Evolutionary conservation across 371 early-diverging fungal genomes (phyloP).

Genomic region (Conidiobolus incongruus): DNA sequence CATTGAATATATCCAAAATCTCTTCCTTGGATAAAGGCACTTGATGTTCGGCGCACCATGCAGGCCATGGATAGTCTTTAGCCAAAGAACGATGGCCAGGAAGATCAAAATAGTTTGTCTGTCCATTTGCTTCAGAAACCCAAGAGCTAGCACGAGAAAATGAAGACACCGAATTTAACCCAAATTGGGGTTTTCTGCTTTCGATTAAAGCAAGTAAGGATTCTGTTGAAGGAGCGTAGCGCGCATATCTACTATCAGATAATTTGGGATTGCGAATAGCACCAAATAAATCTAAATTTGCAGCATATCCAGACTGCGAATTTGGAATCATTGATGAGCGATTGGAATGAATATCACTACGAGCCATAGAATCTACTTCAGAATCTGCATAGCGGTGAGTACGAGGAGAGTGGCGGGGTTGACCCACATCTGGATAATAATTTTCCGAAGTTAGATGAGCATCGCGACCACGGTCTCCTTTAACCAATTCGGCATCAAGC

Average conservation of each 20-base stretch:
- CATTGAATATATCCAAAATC: conserved; percentile 35
- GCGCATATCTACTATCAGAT: conserved; percentile 37
- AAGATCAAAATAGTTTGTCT: conserved; percentile 2
- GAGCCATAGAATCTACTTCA: no score
- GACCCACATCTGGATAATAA: no score
- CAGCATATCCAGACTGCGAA: conserved; percentile 9
- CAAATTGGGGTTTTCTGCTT: conserved; percentile 22
- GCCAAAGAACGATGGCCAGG: conserved; percentile 2
- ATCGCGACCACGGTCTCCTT: not conserved
- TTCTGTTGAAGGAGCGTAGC: conserved; percentile 48
- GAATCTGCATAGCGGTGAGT: no score
- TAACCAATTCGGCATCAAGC: not conserved
- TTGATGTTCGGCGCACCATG: conserved; percentile 37
- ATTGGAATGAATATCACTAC: no score
- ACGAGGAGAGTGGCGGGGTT: no score
- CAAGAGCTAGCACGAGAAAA: conserved; percentile 3
- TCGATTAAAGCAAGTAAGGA: conserved; percentile 48
- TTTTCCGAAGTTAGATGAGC: not conserved
- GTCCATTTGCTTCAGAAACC: conserved; percentile 1
- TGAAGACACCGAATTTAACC: conserved; percentile 1
- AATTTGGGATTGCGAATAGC: conserved; percentile 23
- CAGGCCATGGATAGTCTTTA: conserved; percentile 27
- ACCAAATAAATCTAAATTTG: conserved; percentile 36
- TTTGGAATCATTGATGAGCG: conserved; percentile 10
- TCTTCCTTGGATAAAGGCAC: conserved; percentile 38